Base-by-base conservation (phyloP, 192 early-diverging fungal species). In the Coemansia sp. region DNA sequence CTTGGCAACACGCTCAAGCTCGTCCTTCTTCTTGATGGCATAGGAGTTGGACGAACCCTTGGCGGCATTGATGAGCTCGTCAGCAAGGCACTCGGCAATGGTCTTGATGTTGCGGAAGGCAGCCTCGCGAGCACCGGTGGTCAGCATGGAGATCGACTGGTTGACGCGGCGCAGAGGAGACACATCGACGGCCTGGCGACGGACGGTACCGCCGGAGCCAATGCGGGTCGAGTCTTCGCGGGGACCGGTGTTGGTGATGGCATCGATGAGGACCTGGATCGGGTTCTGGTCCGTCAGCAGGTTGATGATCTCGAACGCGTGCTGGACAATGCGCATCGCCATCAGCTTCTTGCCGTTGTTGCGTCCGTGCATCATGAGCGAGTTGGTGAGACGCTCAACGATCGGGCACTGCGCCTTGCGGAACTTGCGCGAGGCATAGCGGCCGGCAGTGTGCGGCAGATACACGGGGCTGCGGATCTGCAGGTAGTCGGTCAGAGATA, bases 1-100 rank as follows among this genome's bases (percentile, higher is more conserved):
- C 84, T 85, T 85, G 76, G 84, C 84, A 61, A 85, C 84, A 76
- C 84, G 84, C 76, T 93, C 93, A 63, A 96, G 85, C 81, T 97
- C 95, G 85, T 97, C 97, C 93, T 99, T 99, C 95, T 97, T 98
- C 90, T 98, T 99, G 92, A 98, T 99, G 75, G 96, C 97, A 84
- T 99, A 99, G 70, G 95, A 97, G 91, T 99, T 99, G 84, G 97
- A 95, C 62, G 95, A 97, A 67, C 97, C 95, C 95, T 91, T 93
- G 76, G 92, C 91, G 70, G 96, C 97, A 88, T 99, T 98, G 88
- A 98, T 98, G 73, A 99, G 90, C 87, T 99, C 95, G 89, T 99
- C 95, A 72, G 95, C 97, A 64, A 98, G 91, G 87, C 97, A 98
- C 87, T 99, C 97, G 71, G 95, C 95, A 89, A 99, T 95, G 80